A percentile compares a stretch with the other conserved stretches of the same genome.
Conservation (phyloP, 805 yeast species). For the Yarrowia osloensis region DNA sequence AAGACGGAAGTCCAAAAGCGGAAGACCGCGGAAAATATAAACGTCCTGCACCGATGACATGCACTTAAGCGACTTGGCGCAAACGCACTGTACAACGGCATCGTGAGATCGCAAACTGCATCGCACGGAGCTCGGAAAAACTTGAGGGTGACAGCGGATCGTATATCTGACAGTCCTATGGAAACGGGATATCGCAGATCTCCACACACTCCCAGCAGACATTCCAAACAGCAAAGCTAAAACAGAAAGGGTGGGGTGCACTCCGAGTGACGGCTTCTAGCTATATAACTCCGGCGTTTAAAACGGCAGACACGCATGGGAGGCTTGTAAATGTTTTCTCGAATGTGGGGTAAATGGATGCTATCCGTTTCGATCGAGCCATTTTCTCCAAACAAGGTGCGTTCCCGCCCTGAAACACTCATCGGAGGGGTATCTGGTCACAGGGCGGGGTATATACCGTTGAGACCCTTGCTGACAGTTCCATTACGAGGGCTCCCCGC, state of each 20-base stretch:
- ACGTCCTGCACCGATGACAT: neutral
- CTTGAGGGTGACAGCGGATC: neutral
- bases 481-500: too few species aligned
- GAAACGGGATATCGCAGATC: neutral
- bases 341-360: neutral
- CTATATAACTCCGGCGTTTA: neutral
- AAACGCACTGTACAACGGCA: neutral
- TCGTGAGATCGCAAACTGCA: neutral
- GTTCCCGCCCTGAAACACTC: neutral
- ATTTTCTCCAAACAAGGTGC: neutral
- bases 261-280: neutral
- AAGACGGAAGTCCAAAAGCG: neutral
- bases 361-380: neutral
- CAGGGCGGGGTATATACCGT: neutral
- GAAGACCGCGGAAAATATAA: neutral
- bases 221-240: neutral
- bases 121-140: neutral
- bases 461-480: neutral
- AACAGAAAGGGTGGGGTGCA: conserved; percentile 12
- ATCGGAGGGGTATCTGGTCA: neutral
- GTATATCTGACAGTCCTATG: neutral
- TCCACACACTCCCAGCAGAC: neutral
- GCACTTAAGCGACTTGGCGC: conserved; percentile 12
- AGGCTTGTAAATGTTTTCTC: neutral
- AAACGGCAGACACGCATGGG: neutral